A percentile compares a stretch with the other conserved stretches of the same genome.
Evolutionary conservation across 1,284 basidiomycete genomes (phyloP).

Genomic region (Sporisorium graminicola): DNA sequence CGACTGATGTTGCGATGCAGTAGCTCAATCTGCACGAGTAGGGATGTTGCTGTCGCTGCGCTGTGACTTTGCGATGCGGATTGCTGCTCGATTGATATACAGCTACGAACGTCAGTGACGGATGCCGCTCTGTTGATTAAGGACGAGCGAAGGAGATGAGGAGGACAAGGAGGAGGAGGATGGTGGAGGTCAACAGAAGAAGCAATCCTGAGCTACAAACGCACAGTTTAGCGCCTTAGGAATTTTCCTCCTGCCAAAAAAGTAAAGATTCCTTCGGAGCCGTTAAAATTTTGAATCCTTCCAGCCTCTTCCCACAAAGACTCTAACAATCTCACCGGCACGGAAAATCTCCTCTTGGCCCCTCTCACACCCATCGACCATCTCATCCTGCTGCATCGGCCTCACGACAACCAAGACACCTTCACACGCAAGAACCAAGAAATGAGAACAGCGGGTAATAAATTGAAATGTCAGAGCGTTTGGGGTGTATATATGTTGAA

Average conservation of each 20-base stretch:
- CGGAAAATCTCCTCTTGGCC: not conserved
- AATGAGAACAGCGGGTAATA: slow-evolving; percentile 7
- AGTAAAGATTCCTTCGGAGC: not conserved
- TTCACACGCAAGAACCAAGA: not conserved
- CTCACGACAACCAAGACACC: no score
- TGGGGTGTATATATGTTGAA: slow-evolving; percentile 3
- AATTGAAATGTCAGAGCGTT: not conserved
- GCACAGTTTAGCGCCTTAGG: not conserved
- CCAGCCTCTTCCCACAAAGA: not conserved
- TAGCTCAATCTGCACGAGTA: not conserved
- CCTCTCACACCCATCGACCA: no score
- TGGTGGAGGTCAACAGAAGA: not conserved
- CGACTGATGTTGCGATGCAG: not conserved
- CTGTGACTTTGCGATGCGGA: no score
- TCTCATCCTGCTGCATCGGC: no score
- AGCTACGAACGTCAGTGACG: not conserved
- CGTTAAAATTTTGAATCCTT: not conserved
- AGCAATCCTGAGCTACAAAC: no score
- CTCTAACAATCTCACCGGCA: not conserved
- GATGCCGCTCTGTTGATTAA: not conserved
- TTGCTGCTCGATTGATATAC: not conserved
- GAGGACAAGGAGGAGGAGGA: not conserved
- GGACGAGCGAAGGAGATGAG: not conserved
- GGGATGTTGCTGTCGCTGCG: not conserved
- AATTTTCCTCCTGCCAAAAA: not conserved